Evolutionary conservation across 1,284 basidiomycete species (phyloP).

Genomic region (Kwoniella shivajii): DNA sequence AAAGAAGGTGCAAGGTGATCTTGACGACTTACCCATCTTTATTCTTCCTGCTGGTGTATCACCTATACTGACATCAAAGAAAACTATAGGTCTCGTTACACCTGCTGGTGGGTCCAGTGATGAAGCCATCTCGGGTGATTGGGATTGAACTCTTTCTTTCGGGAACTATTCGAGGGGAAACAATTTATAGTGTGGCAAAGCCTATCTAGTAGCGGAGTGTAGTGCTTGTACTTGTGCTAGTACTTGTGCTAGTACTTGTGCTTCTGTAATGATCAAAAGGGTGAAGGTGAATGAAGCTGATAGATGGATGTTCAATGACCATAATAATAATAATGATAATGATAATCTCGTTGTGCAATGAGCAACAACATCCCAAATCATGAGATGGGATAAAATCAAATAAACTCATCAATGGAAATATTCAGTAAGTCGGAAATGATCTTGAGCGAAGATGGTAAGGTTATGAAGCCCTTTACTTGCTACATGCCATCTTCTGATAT

Average conservation of each 20-base stretch:
- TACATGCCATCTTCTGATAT: too few species aligned
- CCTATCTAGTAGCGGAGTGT: too few species aligned
- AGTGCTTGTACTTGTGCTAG: too few species aligned
- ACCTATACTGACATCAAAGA: slow-evolving; percentile 95
- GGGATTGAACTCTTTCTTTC: too few species aligned
- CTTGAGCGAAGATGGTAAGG: not conserved
- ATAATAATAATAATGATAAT: not conserved
- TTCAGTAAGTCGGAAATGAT: not conserved
- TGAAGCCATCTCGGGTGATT: slow-evolving; percentile 10
- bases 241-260: too few species aligned
- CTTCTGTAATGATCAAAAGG: too few species aligned
- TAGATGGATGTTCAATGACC: not conserved
- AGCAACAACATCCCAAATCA: not conserved
- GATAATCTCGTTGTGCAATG: not conserved
- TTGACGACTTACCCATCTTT: slow-evolving; percentile 72
- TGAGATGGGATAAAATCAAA: not conserved
- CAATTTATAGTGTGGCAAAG: too few species aligned
- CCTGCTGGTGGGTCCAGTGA: slow-evolving; percentile 50
- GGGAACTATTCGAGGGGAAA: too few species aligned
- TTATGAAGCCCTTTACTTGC: too few species aligned
- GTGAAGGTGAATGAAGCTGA: too few species aligned
- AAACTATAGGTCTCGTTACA: slow-evolving; percentile 75
- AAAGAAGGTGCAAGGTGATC: not conserved
- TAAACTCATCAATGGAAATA: not conserved
- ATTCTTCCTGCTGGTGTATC: slow-evolving; percentile 91